Percentiles rank a stretch among this genome's conserved stretches.
phyloP scores from a whole-genome alignment of 2,329 filamentous ascomycete genomes.

The Thielaviopsis populi region DNA sequence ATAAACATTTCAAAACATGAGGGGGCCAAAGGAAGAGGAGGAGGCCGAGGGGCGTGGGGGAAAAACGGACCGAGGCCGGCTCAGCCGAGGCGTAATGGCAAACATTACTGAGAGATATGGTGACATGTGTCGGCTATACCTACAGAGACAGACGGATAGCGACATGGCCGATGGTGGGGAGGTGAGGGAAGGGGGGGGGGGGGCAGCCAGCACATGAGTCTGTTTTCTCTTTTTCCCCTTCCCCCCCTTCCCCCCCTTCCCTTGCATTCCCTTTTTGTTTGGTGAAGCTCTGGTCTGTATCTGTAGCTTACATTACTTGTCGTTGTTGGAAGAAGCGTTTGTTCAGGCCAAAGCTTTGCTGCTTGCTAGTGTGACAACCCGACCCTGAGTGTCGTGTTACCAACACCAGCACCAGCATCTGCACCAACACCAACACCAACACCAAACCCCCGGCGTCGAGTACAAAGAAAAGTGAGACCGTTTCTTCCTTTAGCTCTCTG shows the following conservation, averaged over 20 bases:
- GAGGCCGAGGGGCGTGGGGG: neutral
- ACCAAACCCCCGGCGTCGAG: neutral
- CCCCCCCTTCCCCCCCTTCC: too few species aligned
- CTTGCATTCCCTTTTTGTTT: neutral
- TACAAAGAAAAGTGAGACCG: neutral
- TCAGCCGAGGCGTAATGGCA: neutral
- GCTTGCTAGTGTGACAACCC: neutral
- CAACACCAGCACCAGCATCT: neutral
- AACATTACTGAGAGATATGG: neutral
- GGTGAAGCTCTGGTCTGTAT: neutral
- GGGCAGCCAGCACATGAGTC: neutral
- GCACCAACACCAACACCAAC: neutral
- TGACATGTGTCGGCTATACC: neutral
- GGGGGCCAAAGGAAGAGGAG: neutral
- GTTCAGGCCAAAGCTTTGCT: neutral
- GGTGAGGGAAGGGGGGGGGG: neutral
- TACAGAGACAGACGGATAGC: neutral
- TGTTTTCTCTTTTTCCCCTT: neutral
- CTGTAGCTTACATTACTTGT: neutral
- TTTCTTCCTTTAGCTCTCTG: neutral
- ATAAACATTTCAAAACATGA: slow-evolving; percentile 5
- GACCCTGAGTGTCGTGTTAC: neutral
- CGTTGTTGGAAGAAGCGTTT: neutral
- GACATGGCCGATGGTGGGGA: neutral
- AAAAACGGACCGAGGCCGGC: neutral